Base-by-base conservation (phyloP, 1,284 basidiomycete species). In the Cryptococcus deneoformans region DNA sequence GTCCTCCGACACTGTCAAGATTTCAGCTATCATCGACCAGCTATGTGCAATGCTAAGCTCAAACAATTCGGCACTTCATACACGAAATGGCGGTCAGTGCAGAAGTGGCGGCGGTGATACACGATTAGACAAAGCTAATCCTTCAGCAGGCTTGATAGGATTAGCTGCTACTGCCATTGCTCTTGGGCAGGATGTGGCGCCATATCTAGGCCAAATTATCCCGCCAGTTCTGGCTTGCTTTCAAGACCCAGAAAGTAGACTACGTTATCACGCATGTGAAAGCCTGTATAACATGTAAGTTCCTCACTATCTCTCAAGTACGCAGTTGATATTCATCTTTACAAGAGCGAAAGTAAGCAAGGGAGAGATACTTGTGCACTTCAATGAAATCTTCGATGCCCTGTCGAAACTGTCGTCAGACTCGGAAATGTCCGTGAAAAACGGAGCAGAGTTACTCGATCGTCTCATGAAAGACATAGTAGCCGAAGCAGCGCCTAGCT, bases 321-420 rank as follows among this genome's bases (percentile, higher is more conserved):
- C 20, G 20, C 20, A 20, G 20, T 20, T 20, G 20, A 20, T 20
- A 20, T 20, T 20, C 20, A 20, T 20, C 20, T 20, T 20, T 20
- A 20, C 20, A 20, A 78, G 77, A 57, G 89, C 90, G 39, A 97
- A 99, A 79, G 94, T 98, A 6, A 96, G 93, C 56, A 97, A 97
- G 73, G 95, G 95, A 40, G 95, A 98, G 78, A 89, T 98, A 44
- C 80, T 99, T 60, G 87, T 97, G 20, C 97, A 95, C 76, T 99
- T 99, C 80, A 99, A 99, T 73, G 91, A 95, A 59, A 92, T 97
- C 57, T 99, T 99, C 69, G 96, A 99, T 77, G 89, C 92, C 1
- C 83, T 99, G 60, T 93, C 90, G 82, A 97, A 96, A 82, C 89
- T 99, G 55, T 91, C 93, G 6, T 92, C 95, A 43, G 96, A 99